Evolutionary conservation across 306 rosid genomes (phyloP).

Genomic region (Dalbergia cochinchinensis): DNA sequence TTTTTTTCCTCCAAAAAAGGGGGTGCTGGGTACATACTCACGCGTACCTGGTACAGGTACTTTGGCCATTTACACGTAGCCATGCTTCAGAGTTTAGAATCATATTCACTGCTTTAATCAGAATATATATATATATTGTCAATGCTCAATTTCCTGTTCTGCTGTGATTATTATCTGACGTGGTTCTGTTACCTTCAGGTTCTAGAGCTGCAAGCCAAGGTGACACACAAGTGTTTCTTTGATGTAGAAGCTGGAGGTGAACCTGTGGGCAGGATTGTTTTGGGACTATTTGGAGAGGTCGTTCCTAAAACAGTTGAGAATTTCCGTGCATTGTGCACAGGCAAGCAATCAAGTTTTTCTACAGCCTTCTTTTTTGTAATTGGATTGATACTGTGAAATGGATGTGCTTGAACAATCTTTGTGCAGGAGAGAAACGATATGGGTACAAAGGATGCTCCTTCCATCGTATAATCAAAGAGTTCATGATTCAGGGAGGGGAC

Average conservation of each 20-base stretch:
- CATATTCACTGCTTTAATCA: constrained; percentile 1
- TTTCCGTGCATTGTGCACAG: constrained; percentile 92
- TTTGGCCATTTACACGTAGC: no score
- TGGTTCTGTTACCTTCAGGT: constrained; percentile 54
- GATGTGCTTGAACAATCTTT: constrained; percentile 40
- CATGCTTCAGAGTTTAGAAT: background rate
- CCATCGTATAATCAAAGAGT: constrained; percentile 90
- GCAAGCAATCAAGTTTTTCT: constrained; percentile 52
- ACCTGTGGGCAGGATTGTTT: constrained; percentile 65
- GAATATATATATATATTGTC: background rate
- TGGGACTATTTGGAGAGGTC: constrained; percentile 81
- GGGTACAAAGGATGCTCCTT: constrained; percentile 93
- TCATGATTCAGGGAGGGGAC: constrained; percentile 99
- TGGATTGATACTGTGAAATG: constrained; percentile 35
- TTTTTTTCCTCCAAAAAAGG: no score
- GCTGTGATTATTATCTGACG: constrained; percentile 36
- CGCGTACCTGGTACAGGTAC: no score
- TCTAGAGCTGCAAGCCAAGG: constrained; percentile 76
- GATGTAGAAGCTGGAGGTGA: constrained; percentile 86
- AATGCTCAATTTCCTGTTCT: constrained; percentile 19
- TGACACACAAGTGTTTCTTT: constrained; percentile 80
- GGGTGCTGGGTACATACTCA: no score
- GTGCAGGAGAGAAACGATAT: constrained; percentile 91
- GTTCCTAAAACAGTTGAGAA: constrained; percentile 88
- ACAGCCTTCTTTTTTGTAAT: constrained; percentile 11